These are phyloP conservation scores for Ceratobasidium theobromae DNA, from an alignment of 1,284 basidiomycete species.

Conservation along the genomic window DNA sequence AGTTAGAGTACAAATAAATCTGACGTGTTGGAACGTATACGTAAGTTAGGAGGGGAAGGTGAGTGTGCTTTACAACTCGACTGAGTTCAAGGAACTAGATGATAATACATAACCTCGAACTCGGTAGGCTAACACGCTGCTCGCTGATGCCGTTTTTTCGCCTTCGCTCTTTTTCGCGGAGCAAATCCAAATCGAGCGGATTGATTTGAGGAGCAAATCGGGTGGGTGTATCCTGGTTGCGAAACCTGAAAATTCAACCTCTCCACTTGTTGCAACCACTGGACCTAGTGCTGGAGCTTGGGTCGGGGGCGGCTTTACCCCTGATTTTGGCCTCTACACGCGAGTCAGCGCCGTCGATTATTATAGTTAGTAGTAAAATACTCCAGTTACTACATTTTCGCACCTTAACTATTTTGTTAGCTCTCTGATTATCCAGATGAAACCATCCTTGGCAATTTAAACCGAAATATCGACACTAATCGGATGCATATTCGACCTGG, in stretches of 20 bases:
- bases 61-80: background rate
- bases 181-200: slow-evolving; percentile 56
- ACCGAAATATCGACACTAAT: slow-evolving; percentile 57
- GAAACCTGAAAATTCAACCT: background rate
- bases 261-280: background rate
- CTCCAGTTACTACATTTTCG: background rate
- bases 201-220: slow-evolving; percentile 47
- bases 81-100: background rate
- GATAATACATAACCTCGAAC: background rate
- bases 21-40: background rate
- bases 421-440: slow-evolving; percentile 65
- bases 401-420: background rate
- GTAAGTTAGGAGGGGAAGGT: slow-evolving; percentile 28
- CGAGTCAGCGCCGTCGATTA: slow-evolving; percentile 47
- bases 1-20: background rate
- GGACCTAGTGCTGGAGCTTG: slow-evolving; percentile 61
- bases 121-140: slow-evolving; percentile 61
- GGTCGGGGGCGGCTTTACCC: slow-evolving; percentile 64
- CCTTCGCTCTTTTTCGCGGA: slow-evolving; percentile 66
- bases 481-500: slow-evolving; percentile 41
- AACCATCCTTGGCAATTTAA: slow-evolving; percentile 54
- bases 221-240: slow-evolving; percentile 42
- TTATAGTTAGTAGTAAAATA: slow-evolving; percentile 49
- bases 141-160: slow-evolving; percentile 72
- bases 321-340: slow-evolving; percentile 58